phyloP scores from a whole-genome alignment of 129 eudicot genomes.

The Saussurea involucrata region DNA sequence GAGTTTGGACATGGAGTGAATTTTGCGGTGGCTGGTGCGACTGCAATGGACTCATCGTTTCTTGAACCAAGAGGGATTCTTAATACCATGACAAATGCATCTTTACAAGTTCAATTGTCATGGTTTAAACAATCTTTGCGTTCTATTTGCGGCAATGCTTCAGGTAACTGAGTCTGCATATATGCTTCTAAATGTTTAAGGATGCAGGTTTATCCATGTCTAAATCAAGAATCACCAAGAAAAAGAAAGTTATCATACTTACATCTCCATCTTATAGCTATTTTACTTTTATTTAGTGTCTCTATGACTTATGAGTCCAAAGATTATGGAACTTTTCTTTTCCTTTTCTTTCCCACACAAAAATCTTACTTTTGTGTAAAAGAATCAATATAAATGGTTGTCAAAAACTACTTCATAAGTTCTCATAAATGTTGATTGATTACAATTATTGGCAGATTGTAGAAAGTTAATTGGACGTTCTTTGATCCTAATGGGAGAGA shows the following conservation, averaged over 20 bases:
- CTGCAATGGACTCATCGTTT: constrained; percentile 21
- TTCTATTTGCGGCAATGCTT: constrained; percentile 15
- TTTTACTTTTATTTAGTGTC: no score
- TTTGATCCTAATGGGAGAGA: constrained; percentile 60
- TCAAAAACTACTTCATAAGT: neutral
- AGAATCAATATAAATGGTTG: neutral
- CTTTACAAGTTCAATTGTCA: constrained; percentile 35
- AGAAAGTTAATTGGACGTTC: constrained; percentile 29
- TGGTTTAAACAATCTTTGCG: constrained; percentile 37
- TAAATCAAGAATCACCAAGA: neutral
- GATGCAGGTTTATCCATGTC: neutral
- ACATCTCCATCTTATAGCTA: neutral
- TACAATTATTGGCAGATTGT: constrained; percentile 33
- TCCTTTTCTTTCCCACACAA: no score
- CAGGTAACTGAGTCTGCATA: constrained; percentile 10
- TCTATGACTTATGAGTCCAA: no score
- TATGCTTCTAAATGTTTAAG: neutral
- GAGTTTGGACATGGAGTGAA: constrained; percentile 25
- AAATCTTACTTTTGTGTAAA: neutral
- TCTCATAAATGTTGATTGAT: neutral
- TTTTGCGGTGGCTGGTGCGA: constrained; percentile 39
- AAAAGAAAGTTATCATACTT: neutral
- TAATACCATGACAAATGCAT: constrained; percentile 22
- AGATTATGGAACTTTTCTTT: neutral
- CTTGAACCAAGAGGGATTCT: constrained; percentile 18